These are phyloP conservation scores for Hibiscus trionum DNA, from an alignment of 345 rosid species.

Conservation along the genomic window DNA sequence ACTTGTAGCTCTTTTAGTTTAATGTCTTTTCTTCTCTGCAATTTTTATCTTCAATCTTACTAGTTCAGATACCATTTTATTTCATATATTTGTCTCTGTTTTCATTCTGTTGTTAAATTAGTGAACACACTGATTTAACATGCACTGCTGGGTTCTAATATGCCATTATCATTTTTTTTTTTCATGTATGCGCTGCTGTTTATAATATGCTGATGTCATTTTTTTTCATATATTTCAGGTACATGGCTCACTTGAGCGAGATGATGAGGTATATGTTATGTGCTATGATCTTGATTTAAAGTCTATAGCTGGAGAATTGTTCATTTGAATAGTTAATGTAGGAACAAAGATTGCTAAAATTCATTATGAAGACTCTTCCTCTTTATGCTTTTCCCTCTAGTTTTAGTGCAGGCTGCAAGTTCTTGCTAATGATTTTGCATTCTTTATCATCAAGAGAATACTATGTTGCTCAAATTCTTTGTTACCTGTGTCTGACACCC, in stretches of 20 bases:
- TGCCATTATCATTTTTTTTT: slow-evolving; percentile 7
- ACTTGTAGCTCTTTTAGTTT: background rate
- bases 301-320: background rate
- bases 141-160: background rate
- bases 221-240: slow-evolving; percentile 40
- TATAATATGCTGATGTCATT: background rate
- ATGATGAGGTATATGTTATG: slow-evolving; percentile 69
- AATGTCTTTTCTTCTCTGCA: background rate
- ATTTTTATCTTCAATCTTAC: background rate
- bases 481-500: background rate
- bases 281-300: slow-evolving; percentile 1
- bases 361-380: background rate
- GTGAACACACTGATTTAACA: background rate
- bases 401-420: background rate
- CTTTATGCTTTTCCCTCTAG: background rate
- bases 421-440: background rate
- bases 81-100: background rate
- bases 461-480: background rate
- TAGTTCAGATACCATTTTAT: background rate
- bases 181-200: slow-evolving; percentile 6
- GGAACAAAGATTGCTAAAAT: background rate
- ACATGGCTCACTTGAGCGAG: slow-evolving; percentile 71
- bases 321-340: background rate
- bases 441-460: background rate
- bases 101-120: background rate